Conservation (phyloP, 768 basidiomycete genomes). For the Coprinopsis marcescibilis region DNA sequence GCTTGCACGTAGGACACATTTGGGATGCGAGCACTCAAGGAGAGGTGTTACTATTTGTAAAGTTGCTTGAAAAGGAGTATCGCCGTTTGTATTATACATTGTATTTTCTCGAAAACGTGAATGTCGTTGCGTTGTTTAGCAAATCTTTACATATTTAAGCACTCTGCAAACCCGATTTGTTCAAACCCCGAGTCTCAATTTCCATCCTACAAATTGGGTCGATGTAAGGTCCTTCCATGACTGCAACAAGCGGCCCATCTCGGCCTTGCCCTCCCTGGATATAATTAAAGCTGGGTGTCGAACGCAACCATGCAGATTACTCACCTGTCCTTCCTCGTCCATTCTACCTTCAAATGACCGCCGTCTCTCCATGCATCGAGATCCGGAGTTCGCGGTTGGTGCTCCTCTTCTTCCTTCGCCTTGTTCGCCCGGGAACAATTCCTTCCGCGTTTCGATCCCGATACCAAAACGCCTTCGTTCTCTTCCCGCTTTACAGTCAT, state of each 20-base stretch:
- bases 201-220: conserved; percentile 49
- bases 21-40: conserved; percentile 77
- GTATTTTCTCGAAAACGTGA: too few relatives aligned
- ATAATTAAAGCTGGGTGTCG: conserved; percentile 7
- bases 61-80: conserved; percentile 1
- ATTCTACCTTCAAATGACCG: conserved; percentile 47
- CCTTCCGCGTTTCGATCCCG: conserved; percentile 26
- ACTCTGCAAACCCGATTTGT: too few relatives aligned
- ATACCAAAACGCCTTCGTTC: conserved; percentile 31
- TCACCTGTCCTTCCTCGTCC: conserved; percentile 53
- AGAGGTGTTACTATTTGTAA: conserved; percentile 76
- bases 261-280: conserved; percentile 47
- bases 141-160: too few relatives aligned
- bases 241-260: conserved; percentile 45
- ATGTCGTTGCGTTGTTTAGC: too few relatives aligned
- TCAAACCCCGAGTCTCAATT: conserved; percentile 51
- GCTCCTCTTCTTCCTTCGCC: conserved; percentile 29
- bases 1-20: conserved; percentile 51
- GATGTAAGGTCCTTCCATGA: conserved; percentile 45
- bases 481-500: conserved; percentile 39
- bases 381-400: conserved; percentile 24
- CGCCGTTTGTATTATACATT: neutral
- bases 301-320: conserved; percentile 12
- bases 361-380: conserved; percentile 48
- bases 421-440: conserved; percentile 35